Evolutionary conservation across 140 eudicot species (phyloP), one percentile per base, ranked within the genome.

Genomic region (Ambrosia hybrid): DNA sequence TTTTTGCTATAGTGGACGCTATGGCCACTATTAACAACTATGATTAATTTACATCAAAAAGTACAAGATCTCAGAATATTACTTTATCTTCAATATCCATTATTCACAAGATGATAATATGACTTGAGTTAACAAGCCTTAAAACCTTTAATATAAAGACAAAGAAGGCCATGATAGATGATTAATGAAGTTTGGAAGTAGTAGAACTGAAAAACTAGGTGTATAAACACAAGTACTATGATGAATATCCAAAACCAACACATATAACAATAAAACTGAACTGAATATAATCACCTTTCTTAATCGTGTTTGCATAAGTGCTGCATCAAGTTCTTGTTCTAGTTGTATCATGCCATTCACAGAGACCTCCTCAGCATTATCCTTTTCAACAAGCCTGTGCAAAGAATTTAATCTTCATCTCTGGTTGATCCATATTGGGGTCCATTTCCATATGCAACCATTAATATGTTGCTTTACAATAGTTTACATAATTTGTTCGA

Each of bases 281-380:
- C 6, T 6, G 10, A 73, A 72, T 49, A 61, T n/a, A 72, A 14
- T 72, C 73, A 72, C 82, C 82, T 71, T 78, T 65, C 78, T 72
- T 53, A 43, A 11, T 36, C 69, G 55, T 16, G 71, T 78, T 65
- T 78, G 83, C 65, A 57, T 38, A 73, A 78, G 77, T 6, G 75
- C 74, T 45, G 57, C 49, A 72, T 17, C 64, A 66, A 78, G 83
- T 72, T 78, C 78, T 66, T 45, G 52, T 73, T 78, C 83, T 16
- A 78, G 72, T 26, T 57, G 78, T 13, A 53, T 36, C 78, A 65
- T 51, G 64, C 73, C 74, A 33, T 14, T 57, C 78, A 65, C 73
- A 13, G 65, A 41, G 48, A 63, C 48, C 52, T 37, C 59, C 15
- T 56, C 76, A n/a, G 17, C 1, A 16, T 61, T 71, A 39, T 59